Base-by-base conservation (phyloP, 805 yeast genomes). In the Zygosaccharomyces pseudorouxii region DNA sequence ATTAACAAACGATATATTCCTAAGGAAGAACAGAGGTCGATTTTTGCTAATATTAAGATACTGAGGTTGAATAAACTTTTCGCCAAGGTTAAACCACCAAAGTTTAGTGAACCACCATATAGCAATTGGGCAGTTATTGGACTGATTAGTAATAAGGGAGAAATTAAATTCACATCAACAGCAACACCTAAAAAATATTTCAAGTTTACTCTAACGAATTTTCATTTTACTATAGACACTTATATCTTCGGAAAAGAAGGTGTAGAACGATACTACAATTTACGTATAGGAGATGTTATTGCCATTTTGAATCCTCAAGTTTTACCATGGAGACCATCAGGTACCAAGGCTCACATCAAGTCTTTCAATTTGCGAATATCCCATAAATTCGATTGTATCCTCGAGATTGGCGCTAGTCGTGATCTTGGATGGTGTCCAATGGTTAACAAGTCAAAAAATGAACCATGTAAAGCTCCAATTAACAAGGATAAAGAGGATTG, bases 121-220 rank as follows among this genome's bases (percentile, higher is more conserved):
- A 67, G 84, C 3, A 89, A 90, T 60, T 89, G 89, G 85, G 82
- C 83, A n/a, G 76, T 82, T 1, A 58, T 84, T n/a, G 97, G 95
- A 0, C 72, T 86, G 2, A 71, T 90, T 0, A 69, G 80, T 4
- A 59, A 63, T 18, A 89, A 89, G 58, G 70, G 81, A 4, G 78
- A 72, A 6, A 73, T 84, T 3, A 72, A 74, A 53, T 63, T 68
- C 3, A 70, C 86, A 0, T 54, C 72, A 11, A 60, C 68, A 23
- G 69, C 59, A 4, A 65, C 65, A 53, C 60, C 71, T n/a, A 68
- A 72, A 11, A 84, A 82, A 59, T 90, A 72, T 59, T 69, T 86
- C 54, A 77, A 77, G 48, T 48, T 89, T 18, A 75, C 78, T 1
- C 57, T 92, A 2, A 85, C 95, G 0, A 86, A 86, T 60, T 83